Conservation (phyloP, 2,329 filamentous ascomycete species). For the Botrytis elliptica region DNA sequence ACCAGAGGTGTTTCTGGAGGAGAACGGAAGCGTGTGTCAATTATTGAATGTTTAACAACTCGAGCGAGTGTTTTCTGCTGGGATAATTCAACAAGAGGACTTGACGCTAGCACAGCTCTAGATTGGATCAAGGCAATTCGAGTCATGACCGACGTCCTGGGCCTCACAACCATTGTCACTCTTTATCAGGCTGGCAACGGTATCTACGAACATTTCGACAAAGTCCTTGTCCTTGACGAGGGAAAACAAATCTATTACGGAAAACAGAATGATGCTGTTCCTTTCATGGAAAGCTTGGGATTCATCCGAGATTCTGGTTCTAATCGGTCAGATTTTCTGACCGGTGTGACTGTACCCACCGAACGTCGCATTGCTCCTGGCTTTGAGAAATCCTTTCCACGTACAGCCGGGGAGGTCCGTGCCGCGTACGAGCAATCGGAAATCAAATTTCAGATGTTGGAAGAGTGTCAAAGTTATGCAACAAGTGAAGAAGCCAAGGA, state of each 20-base stretch:
- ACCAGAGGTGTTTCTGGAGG: conserved; percentile 41
- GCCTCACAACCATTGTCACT: conserved; percentile 60
- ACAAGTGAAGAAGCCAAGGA: conserved; percentile 47
- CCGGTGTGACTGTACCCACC: conserved; percentile 52
- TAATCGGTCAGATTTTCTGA: conserved; percentile 65
- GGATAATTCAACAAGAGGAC: conserved; percentile 71
- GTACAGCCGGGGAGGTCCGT: conserved; percentile 44
- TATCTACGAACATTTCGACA: conserved; percentile 69
- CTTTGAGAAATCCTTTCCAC: conserved; percentile 45
- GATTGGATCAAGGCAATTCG: conserved; percentile 51
- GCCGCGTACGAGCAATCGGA: background rate
- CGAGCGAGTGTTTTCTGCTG: conserved; percentile 64
- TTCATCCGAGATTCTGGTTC: conserved; percentile 61
- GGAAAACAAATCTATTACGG: conserved; percentile 67
- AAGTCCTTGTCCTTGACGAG: conserved; percentile 65
- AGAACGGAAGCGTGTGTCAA: conserved; percentile 74
- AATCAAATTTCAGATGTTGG: background rate
- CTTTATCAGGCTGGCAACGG: conserved; percentile 69
- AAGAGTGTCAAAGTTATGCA: conserved; percentile 41
- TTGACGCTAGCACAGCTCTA: conserved; percentile 72
- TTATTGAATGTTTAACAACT: conserved; percentile 67
- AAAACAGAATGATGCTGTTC: conserved; percentile 54
- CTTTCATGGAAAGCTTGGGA: conserved; percentile 64
- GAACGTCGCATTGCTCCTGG: conserved; percentile 60
- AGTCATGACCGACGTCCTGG: conserved; percentile 61